Percentiles rank a stretch among this genome's conserved stretches.
phyloP scores from a whole-genome alignment of 495 filamentous ascomycete species.

The Daldinia loculata region DNA sequence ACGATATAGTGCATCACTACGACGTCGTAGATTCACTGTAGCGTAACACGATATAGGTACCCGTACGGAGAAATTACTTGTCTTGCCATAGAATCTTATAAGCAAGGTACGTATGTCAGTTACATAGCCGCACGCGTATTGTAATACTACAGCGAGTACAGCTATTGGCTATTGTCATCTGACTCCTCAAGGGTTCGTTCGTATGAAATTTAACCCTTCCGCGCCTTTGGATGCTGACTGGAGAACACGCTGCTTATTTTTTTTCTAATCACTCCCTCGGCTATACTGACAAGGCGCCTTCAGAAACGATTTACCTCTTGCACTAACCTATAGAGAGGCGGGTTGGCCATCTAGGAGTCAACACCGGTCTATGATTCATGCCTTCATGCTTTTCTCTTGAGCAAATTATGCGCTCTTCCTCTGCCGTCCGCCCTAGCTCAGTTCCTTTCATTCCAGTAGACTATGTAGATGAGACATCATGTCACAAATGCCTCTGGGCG shows the following conservation, averaged over 20 bases:
- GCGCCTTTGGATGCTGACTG: slow-evolving; percentile 15
- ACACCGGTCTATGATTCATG: slow-evolving; percentile 6
- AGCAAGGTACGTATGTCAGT: slow-evolving; percentile 6
- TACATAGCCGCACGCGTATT: slow-evolving; percentile 18
- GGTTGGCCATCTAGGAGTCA: neutral
- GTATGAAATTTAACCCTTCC: slow-evolving; percentile 26
- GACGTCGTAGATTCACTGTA: slow-evolving; percentile 12
- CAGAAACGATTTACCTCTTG: slow-evolving; percentile 12
- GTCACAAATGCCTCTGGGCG: no score
- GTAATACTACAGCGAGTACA: slow-evolving; percentile 26
- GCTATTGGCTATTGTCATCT: slow-evolving; percentile 30
- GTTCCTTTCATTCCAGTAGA: neutral
- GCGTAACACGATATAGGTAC: slow-evolving; percentile 37
- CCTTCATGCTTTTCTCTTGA: neutral
- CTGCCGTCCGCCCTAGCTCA: neutral
- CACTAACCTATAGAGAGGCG: slow-evolving; percentile 12
- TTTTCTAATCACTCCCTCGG: neutral
- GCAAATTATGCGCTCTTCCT: slow-evolving; percentile 1
- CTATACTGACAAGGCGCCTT: neutral
- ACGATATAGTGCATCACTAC: slow-evolving; percentile 23
- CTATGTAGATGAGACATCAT: neutral
- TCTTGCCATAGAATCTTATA: slow-evolving; percentile 12
- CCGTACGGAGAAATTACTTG: slow-evolving; percentile 25
- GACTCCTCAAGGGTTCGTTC: slow-evolving; percentile 18
- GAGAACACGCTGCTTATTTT: slow-evolving; percentile 1